These are phyloP conservation scores for Ceratobasidium sp. DNA, from an alignment of 1,284 basidiomycete genomes.

Conservation along the genomic window DNA sequence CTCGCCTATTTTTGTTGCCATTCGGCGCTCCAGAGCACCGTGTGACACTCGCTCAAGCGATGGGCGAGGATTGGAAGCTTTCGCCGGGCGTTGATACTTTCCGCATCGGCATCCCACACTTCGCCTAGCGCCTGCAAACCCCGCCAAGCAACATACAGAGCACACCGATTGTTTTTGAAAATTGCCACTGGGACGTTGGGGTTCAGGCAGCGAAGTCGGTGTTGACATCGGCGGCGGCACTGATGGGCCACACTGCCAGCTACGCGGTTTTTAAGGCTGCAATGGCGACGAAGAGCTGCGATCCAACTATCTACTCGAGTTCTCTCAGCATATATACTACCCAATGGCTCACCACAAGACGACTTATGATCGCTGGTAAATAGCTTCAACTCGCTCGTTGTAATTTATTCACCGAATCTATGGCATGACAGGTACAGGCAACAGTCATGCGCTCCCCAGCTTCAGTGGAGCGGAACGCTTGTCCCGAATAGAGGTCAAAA, in stretches of 20 bases:
- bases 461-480: conserved; percentile 24
- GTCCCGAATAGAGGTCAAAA: conserved; percentile 25
- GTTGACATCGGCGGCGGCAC: neutral
- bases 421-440: conserved; percentile 15
- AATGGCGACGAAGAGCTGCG: neutral
- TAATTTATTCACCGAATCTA: neutral
- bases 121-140: conserved; percentile 4
- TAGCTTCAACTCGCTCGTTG: neutral
- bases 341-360: conserved; percentile 27
- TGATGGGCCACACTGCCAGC: neutral
- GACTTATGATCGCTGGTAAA: conserved; percentile 36
- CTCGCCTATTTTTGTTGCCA: neutral
- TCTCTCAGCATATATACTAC: neutral
- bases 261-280: neutral
- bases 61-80: neutral
- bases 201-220: neutral
- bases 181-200: neutral
- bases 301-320: conserved; percentile 1
- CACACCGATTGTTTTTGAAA: neutral
- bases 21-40: neutral
- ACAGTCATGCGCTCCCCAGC: conserved; percentile 16
- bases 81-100: neutral
- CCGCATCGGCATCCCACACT: neutral
- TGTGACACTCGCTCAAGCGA: neutral
- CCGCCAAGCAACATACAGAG: neutral